phyloP scores from a whole-genome alignment of 208 protist species.

The Angomonas deanei region DNA sequence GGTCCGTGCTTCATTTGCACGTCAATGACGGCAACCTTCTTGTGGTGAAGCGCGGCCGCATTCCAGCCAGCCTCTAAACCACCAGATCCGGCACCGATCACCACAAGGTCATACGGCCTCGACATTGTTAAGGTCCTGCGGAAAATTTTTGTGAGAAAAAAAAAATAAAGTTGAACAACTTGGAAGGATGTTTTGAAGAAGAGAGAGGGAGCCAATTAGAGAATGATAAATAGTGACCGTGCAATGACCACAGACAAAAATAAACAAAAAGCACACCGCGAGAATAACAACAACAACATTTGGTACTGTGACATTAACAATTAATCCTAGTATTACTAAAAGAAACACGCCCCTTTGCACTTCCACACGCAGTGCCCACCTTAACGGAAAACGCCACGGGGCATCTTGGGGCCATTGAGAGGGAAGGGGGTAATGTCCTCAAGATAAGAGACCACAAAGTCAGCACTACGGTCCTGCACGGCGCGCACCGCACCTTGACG shows the following conservation, averaged over 20 bases:
- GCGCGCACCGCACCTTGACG: conserved; percentile 83
- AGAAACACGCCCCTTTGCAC: background rate
- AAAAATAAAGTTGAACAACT: background rate
- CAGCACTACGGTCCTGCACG: conserved; percentile 70
- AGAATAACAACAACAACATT: too few species aligned
- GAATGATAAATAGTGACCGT: background rate
- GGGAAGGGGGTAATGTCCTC: conserved; percentile 90
- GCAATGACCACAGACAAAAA: background rate
- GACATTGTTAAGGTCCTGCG: conserved; percentile 40
- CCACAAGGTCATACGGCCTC: conserved; percentile 83
- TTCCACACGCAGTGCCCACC: too few species aligned
- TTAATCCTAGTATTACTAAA: background rate
- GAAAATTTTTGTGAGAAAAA: conserved; percentile 34
- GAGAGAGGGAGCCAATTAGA: conserved; percentile 6
- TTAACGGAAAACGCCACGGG: conserved; percentile 75
- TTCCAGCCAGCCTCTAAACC: conserved; percentile 86
- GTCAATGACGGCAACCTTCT: conserved; percentile 86
- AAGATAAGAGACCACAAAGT: conserved; percentile 77
- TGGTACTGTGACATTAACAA: too few species aligned
- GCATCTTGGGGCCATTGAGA: conserved; percentile 87
- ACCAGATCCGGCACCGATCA: conserved; percentile 85
- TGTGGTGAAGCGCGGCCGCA: conserved; percentile 73
- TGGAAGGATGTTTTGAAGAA: background rate
- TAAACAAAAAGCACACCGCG: background rate
- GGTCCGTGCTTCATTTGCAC: conserved; percentile 73